Conservation (phyloP, 495 filamentous ascomycete genomes). For the Clavariopsis aquatica region DNA sequence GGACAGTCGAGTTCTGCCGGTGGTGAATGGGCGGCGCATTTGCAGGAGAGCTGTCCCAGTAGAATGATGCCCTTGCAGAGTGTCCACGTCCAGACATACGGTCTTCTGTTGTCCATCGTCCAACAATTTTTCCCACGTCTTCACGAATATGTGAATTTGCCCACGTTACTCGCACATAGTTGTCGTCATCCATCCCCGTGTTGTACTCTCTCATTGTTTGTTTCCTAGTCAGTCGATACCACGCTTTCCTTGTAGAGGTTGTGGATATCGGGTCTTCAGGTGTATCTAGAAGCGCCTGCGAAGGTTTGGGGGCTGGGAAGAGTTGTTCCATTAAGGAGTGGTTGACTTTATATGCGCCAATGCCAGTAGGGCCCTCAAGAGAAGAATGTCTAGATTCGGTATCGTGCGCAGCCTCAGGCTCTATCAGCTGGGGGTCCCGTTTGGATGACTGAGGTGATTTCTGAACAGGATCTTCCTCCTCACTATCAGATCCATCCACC, state of each 20-base stretch:
- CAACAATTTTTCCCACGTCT: conserved; percentile 32
- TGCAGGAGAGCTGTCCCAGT: conserved; percentile 28
- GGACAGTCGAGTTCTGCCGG: conserved; percentile 16
- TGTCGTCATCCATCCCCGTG: conserved; percentile 32
- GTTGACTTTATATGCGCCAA: conserved; percentile 11
- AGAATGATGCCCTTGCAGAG: conserved; percentile 21
- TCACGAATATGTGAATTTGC: conserved; percentile 26
- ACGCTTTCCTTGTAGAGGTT: conserved; percentile 37
- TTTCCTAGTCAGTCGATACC: conserved; percentile 38
- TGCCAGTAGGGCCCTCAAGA: neutral
- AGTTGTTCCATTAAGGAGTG: conserved; percentile 20
- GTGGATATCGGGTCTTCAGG: conserved; percentile 33
- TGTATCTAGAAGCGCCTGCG: neutral
- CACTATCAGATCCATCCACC: neutral
- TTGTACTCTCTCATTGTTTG: conserved; percentile 40
- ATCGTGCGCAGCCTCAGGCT: neutral
- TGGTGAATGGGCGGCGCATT: neutral
- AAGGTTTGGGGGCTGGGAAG: conserved; percentile 17
- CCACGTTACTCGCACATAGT: conserved; percentile 38
- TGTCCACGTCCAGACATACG: conserved; percentile 30
- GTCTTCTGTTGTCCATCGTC: conserved; percentile 33
- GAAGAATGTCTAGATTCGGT: neutral
- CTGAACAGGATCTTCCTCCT: neutral
- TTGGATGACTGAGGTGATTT: neutral
- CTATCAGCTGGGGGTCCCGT: neutral